Conservation (phyloP, 257 asterid species). For the Rubia yunnanensis region DNA sequence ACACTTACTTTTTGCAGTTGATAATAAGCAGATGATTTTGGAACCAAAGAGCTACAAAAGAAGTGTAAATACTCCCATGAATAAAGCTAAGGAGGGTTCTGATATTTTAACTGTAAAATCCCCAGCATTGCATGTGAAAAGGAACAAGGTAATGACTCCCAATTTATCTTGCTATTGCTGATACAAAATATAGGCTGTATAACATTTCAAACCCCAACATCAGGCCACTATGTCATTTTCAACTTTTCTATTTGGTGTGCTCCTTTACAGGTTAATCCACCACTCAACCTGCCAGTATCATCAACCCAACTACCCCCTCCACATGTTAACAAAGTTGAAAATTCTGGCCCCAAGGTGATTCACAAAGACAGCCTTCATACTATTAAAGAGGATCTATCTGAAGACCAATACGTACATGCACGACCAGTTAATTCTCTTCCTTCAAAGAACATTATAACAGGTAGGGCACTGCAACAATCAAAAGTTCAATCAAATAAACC, state of each 20-base stretch:
- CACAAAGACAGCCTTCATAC: slow-evolving; percentile 22
- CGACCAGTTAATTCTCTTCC: slow-evolving; percentile 23
- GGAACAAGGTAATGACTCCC: slow-evolving; percentile 40
- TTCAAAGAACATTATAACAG: slow-evolving; percentile 26
- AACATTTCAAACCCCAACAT: slow-evolving; percentile 1
- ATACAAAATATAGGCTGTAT: not conserved
- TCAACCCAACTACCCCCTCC: slow-evolving; percentile 22
- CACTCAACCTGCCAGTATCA: slow-evolving; percentile 27
- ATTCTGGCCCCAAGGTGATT: slow-evolving; percentile 32
- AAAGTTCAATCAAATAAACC: slow-evolving; percentile 43
- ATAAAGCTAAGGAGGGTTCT: slow-evolving; percentile 33
- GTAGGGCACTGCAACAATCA: slow-evolving; percentile 26
- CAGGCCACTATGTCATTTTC: not conserved
- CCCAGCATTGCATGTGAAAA: slow-evolving; percentile 26
- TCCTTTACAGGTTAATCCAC: slow-evolving; percentile 35
- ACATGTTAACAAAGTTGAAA: slow-evolving; percentile 25
- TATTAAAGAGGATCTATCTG: slow-evolving; percentile 24
- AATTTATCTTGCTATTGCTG: not conserved
- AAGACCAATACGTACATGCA: slow-evolving; percentile 23
- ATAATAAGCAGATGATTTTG: slow-evolving; percentile 30
- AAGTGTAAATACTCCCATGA: slow-evolving; percentile 30
- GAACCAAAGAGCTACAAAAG: slow-evolving; percentile 36
- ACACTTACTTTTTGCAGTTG: slow-evolving; percentile 30
- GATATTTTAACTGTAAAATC: slow-evolving; percentile 17
- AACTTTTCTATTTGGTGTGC: slow-evolving; percentile 3